Conservation (phyloP, 2,329 filamentous ascomycete species). For the Pyrenophora tritici-repentis region DNA sequence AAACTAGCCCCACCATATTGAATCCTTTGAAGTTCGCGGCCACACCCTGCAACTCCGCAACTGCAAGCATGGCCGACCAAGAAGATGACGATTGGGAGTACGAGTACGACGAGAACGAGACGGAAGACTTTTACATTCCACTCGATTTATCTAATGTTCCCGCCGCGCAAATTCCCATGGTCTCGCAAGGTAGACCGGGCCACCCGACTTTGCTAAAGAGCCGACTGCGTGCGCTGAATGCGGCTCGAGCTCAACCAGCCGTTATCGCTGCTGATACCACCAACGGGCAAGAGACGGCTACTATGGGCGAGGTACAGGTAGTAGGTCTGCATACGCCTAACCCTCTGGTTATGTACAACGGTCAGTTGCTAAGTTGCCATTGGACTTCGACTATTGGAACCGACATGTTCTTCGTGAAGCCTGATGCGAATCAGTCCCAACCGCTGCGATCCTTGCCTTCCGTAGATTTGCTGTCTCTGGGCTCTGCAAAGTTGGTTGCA, state of each 20-base stretch:
- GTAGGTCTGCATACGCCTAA: constrained; percentile 78
- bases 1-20: constrained; percentile 1
- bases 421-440: constrained; percentile 24
- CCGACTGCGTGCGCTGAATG: constrained; percentile 36
- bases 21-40: neutral
- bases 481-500: constrained; percentile 71
- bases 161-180: constrained; percentile 21
- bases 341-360: constrained; percentile 80
- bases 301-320: constrained; percentile 67
- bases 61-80: constrained; percentile 23
- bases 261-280: constrained; percentile 11
- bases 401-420: constrained; percentile 70
- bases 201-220: constrained; percentile 37
- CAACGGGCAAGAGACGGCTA: constrained; percentile 17
- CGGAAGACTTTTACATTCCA: constrained; percentile 64
- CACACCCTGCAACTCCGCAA: constrained; percentile 2
- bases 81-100: constrained; percentile 63
- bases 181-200: constrained; percentile 23
- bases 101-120: constrained; percentile 60
- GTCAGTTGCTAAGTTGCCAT: constrained; percentile 75
- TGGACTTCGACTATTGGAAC: constrained; percentile 88
- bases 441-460: constrained; percentile 60
- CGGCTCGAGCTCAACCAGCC: constrained; percentile 23
- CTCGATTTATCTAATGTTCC: constrained; percentile 59
- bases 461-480: constrained; percentile 74